phyloP scores from a whole-genome alignment of 176 grass and related monocot species.

The Oryza officinalis region DNA sequence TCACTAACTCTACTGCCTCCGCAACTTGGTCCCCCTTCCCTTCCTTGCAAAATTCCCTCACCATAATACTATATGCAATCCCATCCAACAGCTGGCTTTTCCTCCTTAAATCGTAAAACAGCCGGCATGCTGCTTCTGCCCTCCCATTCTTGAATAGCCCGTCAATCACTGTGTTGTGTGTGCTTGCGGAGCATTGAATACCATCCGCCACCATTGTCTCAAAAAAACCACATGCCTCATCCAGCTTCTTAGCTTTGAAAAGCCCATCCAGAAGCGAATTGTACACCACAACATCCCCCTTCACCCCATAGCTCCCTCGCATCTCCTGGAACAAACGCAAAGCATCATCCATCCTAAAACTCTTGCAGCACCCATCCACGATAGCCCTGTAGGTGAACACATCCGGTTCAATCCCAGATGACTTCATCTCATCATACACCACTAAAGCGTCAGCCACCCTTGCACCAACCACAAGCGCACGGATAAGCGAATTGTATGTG shows the following conservation, averaged over 20 bases:
- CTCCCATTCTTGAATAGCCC: conserved; percentile 84
- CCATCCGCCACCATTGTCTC: conserved; percentile 85
- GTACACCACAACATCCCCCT: conserved; percentile 63
- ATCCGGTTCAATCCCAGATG: conserved; percentile 54
- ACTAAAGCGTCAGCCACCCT: conserved; percentile 55
- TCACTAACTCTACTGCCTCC: conserved; percentile 73
- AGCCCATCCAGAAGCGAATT: conserved; percentile 80
- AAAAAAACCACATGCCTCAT: conserved; percentile 76
- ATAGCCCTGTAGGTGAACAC: conserved; percentile 62
- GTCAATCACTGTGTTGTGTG: conserved; percentile 80
- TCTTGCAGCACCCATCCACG: conserved; percentile 80
- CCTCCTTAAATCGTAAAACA: conserved; percentile 82
- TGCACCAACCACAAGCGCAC: conserved; percentile 52
- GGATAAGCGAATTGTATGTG: conserved; percentile 79
- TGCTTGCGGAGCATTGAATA: conserved; percentile 65
- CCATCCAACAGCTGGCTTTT: conserved; percentile 79
- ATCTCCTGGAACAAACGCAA: conserved; percentile 72
- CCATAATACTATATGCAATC: conserved; percentile 85
- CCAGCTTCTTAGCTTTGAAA: conserved; percentile 83
- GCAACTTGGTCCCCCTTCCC: conserved; percentile 51
- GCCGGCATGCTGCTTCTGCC: conserved; percentile 61
- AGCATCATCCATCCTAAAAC: conserved; percentile 69
- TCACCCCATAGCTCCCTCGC: conserved; percentile 46
- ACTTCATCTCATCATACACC: conserved; percentile 70
- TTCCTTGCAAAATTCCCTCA: conserved; percentile 72